Percentiles rank a stretch among this genome's conserved stretches.
These are phyloP conservation scores for Erodium maritimum DNA, from an alignment of 345 rosid genomes.

Conservation along the genomic window DNA sequence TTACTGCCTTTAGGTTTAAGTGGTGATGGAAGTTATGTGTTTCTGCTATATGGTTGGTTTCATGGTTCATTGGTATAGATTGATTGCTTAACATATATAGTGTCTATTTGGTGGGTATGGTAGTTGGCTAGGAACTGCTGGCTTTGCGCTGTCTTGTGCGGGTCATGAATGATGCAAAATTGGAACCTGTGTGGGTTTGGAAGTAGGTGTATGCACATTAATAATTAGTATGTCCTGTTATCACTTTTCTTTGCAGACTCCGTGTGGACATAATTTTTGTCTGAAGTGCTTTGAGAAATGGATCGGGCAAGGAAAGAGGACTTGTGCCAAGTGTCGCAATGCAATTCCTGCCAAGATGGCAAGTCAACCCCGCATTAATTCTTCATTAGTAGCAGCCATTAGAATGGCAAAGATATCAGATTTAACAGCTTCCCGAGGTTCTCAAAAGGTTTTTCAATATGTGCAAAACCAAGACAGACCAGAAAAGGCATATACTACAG, in stretches of 20 bases:
- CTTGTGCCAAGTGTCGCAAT: slow-evolving; percentile 47
- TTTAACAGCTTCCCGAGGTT: slow-evolving; percentile 5
- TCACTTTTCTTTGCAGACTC: slow-evolving; percentile 30
- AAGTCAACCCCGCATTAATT: slow-evolving; percentile 50
- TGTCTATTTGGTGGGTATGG: no score
- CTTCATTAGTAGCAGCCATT: slow-evolving; percentile 40
- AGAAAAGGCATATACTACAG: slow-evolving; percentile 52
- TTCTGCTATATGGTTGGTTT: no score
- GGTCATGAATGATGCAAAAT: no score
- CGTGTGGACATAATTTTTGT: slow-evolving; percentile 81
- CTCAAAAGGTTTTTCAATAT: slow-evolving; percentile 22
- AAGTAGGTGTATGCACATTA: no score
- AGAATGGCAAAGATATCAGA: slow-evolving; percentile 44
- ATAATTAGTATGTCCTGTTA: background rate
- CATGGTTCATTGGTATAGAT: no score
- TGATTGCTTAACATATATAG: no score
- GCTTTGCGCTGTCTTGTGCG: no score
- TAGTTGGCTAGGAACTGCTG: no score
- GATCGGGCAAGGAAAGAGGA: slow-evolving; percentile 34
- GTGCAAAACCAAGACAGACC: slow-evolving; percentile 47
- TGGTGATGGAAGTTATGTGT: no score
- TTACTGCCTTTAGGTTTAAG: no score
- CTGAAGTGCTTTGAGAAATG: slow-evolving; percentile 58
- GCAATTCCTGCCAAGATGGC: slow-evolving; percentile 32
- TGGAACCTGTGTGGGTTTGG: no score